A percentile compares a stretch with the other conserved stretches of the same genome.
Conservation (phyloP, 2,329 filamentous ascomycete species). For the Fusarium scirpi region DNA sequence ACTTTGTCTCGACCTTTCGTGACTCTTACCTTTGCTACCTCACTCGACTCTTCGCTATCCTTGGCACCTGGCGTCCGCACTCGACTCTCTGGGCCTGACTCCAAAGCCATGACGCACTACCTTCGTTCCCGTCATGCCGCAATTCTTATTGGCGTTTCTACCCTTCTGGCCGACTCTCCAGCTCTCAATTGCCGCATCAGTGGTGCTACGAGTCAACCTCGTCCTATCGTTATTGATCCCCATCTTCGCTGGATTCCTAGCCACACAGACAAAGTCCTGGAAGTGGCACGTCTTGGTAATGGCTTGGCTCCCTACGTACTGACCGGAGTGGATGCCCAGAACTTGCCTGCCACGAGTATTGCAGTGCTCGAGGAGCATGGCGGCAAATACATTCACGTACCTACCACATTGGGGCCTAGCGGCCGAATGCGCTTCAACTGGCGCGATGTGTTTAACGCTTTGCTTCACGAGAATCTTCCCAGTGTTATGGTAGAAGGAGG, state of each 20-base stretch:
- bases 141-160: conserved; percentile 87
- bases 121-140: conserved; percentile 85
- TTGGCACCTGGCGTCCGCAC: conserved; percentile 85
- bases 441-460: conserved; percentile 69
- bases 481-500: conserved; percentile 96
- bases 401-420: conserved; percentile 51
- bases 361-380: conserved; percentile 61
- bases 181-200: conserved; percentile 83
- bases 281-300: conserved; percentile 70
- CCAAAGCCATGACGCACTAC: conserved; percentile 94
- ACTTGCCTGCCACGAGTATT: conserved; percentile 59
- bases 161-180: conserved; percentile 86
- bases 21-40: conserved; percentile 91
- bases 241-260: conserved; percentile 76
- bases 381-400: conserved; percentile 63
- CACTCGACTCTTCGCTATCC: conserved; percentile 84
- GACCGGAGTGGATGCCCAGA: conserved; percentile 58
- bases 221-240: conserved; percentile 86
- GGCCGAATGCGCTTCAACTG: conserved; percentile 67
- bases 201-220: conserved; percentile 74
- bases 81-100: conserved; percentile 81
- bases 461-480: conserved; percentile 70
- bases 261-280: conserved; percentile 72
- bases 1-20: conserved; percentile 60
- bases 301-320: conserved; percentile 83